Evolutionary conservation across 2,329 filamentous ascomycete species (phyloP).

Genomic region (Fusarium transvaalense): DNA sequence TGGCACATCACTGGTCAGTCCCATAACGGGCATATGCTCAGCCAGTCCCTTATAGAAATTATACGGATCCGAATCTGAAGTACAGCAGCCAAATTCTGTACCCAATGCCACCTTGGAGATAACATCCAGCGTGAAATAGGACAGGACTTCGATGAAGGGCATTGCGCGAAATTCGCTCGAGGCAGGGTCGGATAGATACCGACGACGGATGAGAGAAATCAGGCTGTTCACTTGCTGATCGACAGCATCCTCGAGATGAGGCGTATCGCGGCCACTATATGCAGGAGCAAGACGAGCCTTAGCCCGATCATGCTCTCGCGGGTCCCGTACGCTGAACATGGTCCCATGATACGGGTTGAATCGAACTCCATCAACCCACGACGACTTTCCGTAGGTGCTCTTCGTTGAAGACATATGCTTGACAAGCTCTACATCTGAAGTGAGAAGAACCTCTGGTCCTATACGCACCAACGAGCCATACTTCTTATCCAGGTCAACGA

Average conservation of each 20-base stretch:
- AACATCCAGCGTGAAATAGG: neutral
- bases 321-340: neutral
- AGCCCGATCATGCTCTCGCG: neutral
- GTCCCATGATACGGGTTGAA: conserved; percentile 6
- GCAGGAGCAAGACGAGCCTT: neutral
- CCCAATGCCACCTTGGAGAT: conserved; percentile 9
- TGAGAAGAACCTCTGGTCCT: neutral
- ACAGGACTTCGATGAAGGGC: neutral
- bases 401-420: conserved; percentile 8
- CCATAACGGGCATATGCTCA: conserved; percentile 2
- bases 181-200: neutral
- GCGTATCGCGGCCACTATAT: conserved; percentile 13
- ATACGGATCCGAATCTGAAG: conserved; percentile 5
- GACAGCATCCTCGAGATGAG: neutral
- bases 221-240: neutral
- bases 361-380: neutral
- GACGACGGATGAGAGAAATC: accelerated
- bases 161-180: neutral
- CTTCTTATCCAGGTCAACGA: neutral
- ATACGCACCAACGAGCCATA: conserved; percentile 14
- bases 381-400: neutral
- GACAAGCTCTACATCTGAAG: conserved; percentile 6
- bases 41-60: neutral
- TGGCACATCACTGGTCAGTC: neutral
- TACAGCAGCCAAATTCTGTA: neutral